These are phyloP conservation scores for Fonticula alba DNA, from an alignment of 78 protist species.

Conservation along the genomic window DNA sequence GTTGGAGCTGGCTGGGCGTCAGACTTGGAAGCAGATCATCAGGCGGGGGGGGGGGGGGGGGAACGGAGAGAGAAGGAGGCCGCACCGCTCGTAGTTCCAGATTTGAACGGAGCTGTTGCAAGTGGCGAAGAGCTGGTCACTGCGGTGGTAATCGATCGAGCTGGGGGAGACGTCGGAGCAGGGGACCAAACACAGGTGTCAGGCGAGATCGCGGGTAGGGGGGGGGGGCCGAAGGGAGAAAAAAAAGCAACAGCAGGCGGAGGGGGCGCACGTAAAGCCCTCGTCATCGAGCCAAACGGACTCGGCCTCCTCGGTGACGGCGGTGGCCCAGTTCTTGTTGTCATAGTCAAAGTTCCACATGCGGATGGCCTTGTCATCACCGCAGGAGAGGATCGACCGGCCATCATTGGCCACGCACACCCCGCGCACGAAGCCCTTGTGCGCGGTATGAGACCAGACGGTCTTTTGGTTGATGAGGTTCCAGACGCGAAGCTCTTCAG, in stretches of 20 bases:
- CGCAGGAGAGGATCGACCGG: conserved; percentile 17
- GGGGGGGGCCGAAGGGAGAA: no score
- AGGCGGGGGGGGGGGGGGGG: no score
- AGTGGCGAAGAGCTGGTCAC: no score
- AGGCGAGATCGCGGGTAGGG: no score
- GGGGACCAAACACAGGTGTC: no score
- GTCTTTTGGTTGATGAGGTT: conserved; percentile 1
- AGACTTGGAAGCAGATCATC: conserved; percentile 39
- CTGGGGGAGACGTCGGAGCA: no score
- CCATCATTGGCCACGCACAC: conserved; percentile 27
- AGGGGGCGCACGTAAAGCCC: no score
- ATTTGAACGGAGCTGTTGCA: conserved; percentile 5
- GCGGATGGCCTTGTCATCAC: conserved; percentile 54
- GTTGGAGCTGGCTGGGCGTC: conserved; percentile 41
- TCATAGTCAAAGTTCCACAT: neutral
- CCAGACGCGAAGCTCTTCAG: conserved; percentile 19
- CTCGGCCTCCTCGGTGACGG: neutral
- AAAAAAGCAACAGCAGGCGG: no score
- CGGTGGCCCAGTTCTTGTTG: neutral
- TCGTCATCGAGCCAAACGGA: no score
- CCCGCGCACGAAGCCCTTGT: conserved; percentile 65
- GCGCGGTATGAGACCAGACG: conserved; percentile 21
- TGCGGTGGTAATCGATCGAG: conserved; percentile 11
- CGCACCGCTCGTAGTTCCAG: no score
- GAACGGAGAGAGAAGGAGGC: no score